Evolutionary conservation across 345 rosid genomes (phyloP).

Genomic region (Populus davidiana): DNA sequence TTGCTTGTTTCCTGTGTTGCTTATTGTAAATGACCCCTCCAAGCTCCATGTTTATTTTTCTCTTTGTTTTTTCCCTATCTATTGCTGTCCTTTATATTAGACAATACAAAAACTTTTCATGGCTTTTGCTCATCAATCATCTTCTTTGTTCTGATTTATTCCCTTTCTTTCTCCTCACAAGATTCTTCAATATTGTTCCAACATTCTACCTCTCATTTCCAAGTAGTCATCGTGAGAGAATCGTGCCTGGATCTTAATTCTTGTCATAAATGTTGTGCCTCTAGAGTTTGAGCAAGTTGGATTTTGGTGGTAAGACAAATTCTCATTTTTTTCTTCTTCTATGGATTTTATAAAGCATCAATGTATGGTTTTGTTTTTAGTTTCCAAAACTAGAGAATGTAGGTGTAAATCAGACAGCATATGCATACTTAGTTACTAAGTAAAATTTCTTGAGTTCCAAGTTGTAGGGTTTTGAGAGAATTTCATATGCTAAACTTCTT

Average conservation of each 20-base stretch:
- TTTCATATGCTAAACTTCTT: not conserved
- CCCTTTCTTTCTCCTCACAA: not conserved
- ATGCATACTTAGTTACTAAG: too few species aligned
- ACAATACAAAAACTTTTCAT: not conserved
- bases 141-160: not conserved
- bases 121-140: constrained; percentile 18
- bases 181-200: constrained; percentile 12
- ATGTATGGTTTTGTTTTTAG: too few species aligned
- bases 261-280: not conserved
- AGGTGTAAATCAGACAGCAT: too few species aligned
- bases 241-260: not conserved
- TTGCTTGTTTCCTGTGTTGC: constrained; percentile 18
- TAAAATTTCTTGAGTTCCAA: not conserved
- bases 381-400: too few species aligned
- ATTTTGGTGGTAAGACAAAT: not conserved
- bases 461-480: not conserved
- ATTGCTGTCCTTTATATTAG: constrained; percentile 13
- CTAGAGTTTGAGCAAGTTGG: not conserved
- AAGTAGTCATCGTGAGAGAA: not conserved
- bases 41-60: constrained; percentile 14
- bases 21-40: constrained; percentile 21
- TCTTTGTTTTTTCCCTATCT: constrained; percentile 14
- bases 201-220: not conserved
- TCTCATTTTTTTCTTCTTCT: not conserved
- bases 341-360: too few species aligned